Percentiles rank a stretch among this genome's conserved stretches.
Evolutionary conservation across 1,284 basidiomycete genomes (phyloP).

Genomic region (Abortiporus biennis): DNA sequence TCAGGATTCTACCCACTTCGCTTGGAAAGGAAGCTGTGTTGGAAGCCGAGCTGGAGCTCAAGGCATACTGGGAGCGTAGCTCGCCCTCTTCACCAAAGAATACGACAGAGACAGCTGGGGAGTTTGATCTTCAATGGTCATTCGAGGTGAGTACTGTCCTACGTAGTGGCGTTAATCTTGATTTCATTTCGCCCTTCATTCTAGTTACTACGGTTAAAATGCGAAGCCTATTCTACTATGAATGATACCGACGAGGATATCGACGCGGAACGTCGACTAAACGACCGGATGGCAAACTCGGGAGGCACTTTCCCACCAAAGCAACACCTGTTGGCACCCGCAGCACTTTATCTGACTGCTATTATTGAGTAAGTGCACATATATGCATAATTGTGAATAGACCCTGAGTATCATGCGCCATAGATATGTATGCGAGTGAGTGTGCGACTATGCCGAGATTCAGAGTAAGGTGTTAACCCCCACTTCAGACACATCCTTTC

Average conservation of each 20-base stretch:
- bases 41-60: conserved; percentile 87
- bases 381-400: background rate
- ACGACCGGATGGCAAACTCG: conserved; percentile 44
- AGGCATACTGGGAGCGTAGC: conserved; percentile 75
- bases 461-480: conserved; percentile 1
- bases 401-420: background rate
- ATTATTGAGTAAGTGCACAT: conserved; percentile 74
- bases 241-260: conserved; percentile 77
- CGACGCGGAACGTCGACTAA: conserved; percentile 52
- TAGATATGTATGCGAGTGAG: conserved; percentile 82
- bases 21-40: conserved; percentile 87
- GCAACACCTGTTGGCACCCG: conserved; percentile 64
- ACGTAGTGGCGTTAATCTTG: conserved; percentile 1
- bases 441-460: conserved; percentile 14
- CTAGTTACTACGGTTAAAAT: conserved; percentile 75
- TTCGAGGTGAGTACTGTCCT: conserved; percentile 56
- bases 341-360: conserved; percentile 86
- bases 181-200: conserved; percentile 2
- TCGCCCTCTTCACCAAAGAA: conserved; percentile 27
- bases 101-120: conserved; percentile 37
- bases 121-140: conserved; percentile 65
- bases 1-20: conserved; percentile 68
- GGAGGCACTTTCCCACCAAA: conserved; percentile 44
- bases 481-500: conserved; percentile 68
- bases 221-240: conserved; percentile 78